Conservation (phyloP, 148 eudicot genomes). For the Dianthus caryophyllus region DNA sequence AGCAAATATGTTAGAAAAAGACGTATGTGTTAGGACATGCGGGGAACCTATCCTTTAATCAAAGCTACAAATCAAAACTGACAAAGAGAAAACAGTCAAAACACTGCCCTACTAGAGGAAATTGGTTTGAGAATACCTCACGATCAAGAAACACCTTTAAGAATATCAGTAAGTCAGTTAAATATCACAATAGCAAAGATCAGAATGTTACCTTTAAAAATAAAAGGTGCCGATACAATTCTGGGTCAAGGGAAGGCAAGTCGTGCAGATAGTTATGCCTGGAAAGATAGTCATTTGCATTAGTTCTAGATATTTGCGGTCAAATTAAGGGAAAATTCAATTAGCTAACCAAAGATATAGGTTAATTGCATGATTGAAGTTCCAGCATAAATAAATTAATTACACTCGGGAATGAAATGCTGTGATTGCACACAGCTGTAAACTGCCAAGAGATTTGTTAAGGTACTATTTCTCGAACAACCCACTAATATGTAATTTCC, state of each 20-base stretch:
- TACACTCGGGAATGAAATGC: neutral
- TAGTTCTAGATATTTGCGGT: neutral
- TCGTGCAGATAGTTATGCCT: slow-evolving; percentile 95
- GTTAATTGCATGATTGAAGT: neutral
- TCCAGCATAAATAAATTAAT: neutral
- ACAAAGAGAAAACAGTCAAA: neutral
- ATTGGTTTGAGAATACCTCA: neutral
- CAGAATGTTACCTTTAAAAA: slow-evolving; percentile 64
- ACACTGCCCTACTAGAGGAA: neutral
- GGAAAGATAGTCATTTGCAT: neutral
- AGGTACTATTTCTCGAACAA: neutral
- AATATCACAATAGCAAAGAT: slow-evolving; percentile 3
- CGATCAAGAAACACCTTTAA: neutral
- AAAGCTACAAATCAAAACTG: neutral
- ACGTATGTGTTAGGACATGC: too few species aligned
- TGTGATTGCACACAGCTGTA: neutral
- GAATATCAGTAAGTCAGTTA: neutral
- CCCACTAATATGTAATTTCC: neutral
- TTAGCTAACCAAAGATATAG: neutral
- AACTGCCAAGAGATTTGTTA: neutral
- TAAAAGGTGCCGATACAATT: slow-evolving; percentile 88
- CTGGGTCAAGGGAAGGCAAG: slow-evolving; percentile 95
- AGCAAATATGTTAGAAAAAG: too few species aligned
- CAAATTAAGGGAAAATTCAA: neutral
- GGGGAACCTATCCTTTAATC: too few species aligned